Base-by-base conservation (phyloP, 2,329 filamentous ascomycete genomes). In the Fusarium sp. region DNA sequence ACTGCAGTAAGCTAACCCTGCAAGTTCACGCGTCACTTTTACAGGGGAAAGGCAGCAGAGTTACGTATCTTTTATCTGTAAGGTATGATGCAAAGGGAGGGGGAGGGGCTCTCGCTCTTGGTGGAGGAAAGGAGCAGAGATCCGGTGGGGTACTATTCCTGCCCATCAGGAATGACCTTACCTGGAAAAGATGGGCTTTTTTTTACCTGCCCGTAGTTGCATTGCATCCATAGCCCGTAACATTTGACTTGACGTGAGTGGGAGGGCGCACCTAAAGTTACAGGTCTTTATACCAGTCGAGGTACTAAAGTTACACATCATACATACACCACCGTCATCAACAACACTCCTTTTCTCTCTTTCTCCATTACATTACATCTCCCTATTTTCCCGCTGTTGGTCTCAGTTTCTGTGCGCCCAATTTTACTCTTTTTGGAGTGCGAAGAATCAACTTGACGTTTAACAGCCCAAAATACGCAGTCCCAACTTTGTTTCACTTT, bases 71-170 rank as follows among this genome's bases (percentile, higher is more conserved):
- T 41, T 48, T 60, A 48, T 67, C 37, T 59, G 63, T 23, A 23
- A 23, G 23, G 23, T 66, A 75, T 76, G 74, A 76, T 76, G 74
- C 70, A 76, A 73, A 72, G 64, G 67, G 70, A 63, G 71, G 71
- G 61, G 71, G 70, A 65, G 70, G 61, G 58, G 71, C 38, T 65
- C 20, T n/a, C n/a, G 38, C 33, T 60, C 38, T 38, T 52, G 45
- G 60, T 49, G 61, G 60, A 58, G 60, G 58, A 57, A 27, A n/a
- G 26, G 27, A 52, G 53, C 27, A 56, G 40, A 45, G 57, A 63
- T 69, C 65, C 57, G 35, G 55, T 57, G 64, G 64, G 64, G 38
- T 35, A 26, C 48, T 35, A n/a, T 50, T 50, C 30, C 48, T 59
- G 41, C 23, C 18, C 44, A 52, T 60, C 50, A 62, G 40, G 33